Evolutionary conservation across 495 filamentous ascomycete species (phyloP), one percentile per base, ranked within the genome.

Genomic region (Aspergillus biplanus): DNA sequence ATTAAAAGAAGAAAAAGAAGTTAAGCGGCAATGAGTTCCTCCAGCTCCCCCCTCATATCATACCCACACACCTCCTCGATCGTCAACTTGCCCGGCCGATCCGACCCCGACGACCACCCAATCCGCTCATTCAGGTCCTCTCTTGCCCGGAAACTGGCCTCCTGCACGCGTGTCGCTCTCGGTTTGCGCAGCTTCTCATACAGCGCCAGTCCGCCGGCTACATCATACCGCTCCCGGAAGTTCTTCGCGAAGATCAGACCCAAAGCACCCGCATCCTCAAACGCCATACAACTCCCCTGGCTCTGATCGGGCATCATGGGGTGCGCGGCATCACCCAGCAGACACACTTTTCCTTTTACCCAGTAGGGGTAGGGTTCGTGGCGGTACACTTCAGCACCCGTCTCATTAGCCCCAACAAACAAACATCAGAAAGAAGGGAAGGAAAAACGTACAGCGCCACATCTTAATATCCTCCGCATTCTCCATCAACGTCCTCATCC

Each of bases 261-360:
- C 0, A 80, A 52, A 0, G 75, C 73, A 0, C 65, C 77, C 0
- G 76, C 76, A 57, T 80, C 77, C 64, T 80, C 77, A 44, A 80
- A 73, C 2, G 77, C 77, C 71, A 70, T 70, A 56, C 76, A 76
- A 0, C 72, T 69, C 6, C 77, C 77, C 60, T 80, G 75, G 0
- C 65, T 69, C 37, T 78, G 75, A 60, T 80, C 68, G 1, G 82
- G 82, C 44, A 85, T 74, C 82, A 84, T 84, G 1, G 82, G 81
- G 64, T 85, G 82, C 2, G 80, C 82, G 16, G 71, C 68, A 52
- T 74, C 73, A 2, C 73, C 73, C 0, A 75, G 60, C 0, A 75
- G 39, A 52, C 73, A 71, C 4, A 69, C 67, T 3, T 64, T 66
- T 7, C 70, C 73, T 15, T 67, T 66, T 0, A 56, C 52, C 71